These are phyloP conservation scores for Dillenia turbinata DNA, from an alignment of 164 flowering plant species.

Conservation along the genomic window DNA sequence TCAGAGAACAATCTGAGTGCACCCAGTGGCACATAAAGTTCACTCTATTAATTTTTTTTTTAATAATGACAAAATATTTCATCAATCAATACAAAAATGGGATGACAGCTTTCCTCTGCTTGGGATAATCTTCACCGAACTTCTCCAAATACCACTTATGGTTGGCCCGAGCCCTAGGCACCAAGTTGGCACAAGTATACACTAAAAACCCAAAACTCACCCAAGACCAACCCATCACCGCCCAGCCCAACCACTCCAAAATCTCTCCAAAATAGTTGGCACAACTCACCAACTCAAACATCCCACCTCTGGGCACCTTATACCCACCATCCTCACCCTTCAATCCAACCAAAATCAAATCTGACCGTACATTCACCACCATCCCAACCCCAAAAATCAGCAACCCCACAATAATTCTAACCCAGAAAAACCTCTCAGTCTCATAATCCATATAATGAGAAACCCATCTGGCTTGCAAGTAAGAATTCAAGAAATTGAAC, in stretches of 20 bases:
- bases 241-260: conserved; percentile 93
- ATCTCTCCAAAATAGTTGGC: conserved; percentile 89
- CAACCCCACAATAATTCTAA: conserved; percentile 44
- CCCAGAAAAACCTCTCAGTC: conserved; percentile 43
- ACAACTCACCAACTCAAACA: conserved; percentile 81
- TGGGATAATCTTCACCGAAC: conserved; percentile 85
- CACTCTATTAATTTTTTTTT: too few relatives aligned
- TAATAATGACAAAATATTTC: too few relatives aligned
- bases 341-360: conserved; percentile 49
- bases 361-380: conserved; percentile 63
- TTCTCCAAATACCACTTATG: conserved; percentile 78
- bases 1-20: too few relatives aligned
- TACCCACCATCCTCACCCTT: conserved; percentile 64
- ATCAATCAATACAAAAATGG: conserved; percentile 60
- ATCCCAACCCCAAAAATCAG: conserved; percentile 55
- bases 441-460: conserved; percentile 55
- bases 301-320: conserved; percentile 71
- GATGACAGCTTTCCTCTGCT: conserved; percentile 66
- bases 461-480: conserved; percentile 67
- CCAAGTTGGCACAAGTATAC: conserved; percentile 79
- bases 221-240: conserved; percentile 82
- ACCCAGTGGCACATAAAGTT: too few relatives aligned
- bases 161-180: conserved; percentile 71
- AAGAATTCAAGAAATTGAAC: conserved; percentile 68
- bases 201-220: conserved; percentile 70